Base-by-base conservation (phyloP, 768 basidiomycete species). In the Russula emetica region DNA sequence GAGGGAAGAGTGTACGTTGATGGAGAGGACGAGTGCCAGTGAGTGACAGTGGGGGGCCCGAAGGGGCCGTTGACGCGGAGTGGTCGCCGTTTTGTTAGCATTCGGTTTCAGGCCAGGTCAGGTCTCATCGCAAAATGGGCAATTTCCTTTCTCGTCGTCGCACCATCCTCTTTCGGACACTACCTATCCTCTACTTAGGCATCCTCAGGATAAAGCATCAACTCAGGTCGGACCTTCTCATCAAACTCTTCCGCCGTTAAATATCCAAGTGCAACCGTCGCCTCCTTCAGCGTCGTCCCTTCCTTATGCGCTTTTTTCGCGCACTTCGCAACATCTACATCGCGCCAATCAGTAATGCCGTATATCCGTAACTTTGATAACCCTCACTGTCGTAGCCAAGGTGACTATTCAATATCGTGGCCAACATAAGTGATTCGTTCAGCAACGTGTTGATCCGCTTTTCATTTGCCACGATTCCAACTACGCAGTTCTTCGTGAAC, bases 261-360 rank as follows among this genome's bases (percentile, higher is more conserved):
- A 75, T 91, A 87, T 55, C 92, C 93, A 40, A 98, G 83, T 22
- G 85, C 76, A 52, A 98, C 87, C 13, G 94, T 94, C 47, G 97
- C 94, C 77, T 94, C 90, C 80, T 96, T 98, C 75, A 98, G 73
- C 64, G 97, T 98, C 55, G 87, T 91, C 30, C 97, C 97, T 77
- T 99, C 94, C 75, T 90, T 93, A 82, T 98, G 97, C n/a, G 97
- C 97, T 76, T 98, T 98, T 84, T 99, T 99, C 32, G 97, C 97
- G 72, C 91, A 93, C 78, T 92, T 94, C 55, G 97, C 97, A 55
- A 98, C 97, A 77, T 97, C 94, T 98, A 72, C 49, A 65, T 49
- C 16, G 18, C 45, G 65, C 63, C 20, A 72, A 60, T 63, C 58
- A 70, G 56, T 38, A 34, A 45, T 5, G 11, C 30, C 22, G 20